A percentile compares a stretch with the other conserved stretches of the same genome.
phyloP scores from a whole-genome alignment of 1,139 yeast species.

The Geotrichum reessii region DNA sequence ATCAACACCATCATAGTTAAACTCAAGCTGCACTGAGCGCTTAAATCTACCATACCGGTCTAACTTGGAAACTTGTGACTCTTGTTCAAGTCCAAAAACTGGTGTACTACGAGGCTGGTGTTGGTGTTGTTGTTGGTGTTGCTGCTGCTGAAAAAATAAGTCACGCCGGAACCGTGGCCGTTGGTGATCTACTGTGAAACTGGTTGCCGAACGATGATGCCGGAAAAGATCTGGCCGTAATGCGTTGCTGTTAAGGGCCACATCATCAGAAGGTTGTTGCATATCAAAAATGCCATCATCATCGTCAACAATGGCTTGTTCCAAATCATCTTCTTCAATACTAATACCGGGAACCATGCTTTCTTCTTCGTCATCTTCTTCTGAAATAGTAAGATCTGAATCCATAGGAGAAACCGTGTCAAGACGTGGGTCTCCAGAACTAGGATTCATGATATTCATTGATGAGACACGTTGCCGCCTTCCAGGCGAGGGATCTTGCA shows the following conservation, averaged over 20 bases:
- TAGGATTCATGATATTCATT: not conserved
- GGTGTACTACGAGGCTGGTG: not conserved
- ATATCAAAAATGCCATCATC: not conserved
- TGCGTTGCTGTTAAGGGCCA: not conserved
- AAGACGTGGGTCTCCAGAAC: not conserved
- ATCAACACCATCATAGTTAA: slow-evolving; percentile 10
- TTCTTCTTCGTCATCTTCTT: slow-evolving; percentile 6
- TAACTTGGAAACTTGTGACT: slow-evolving; percentile 9
- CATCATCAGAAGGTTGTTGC: not conserved
- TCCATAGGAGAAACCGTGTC: slow-evolving; percentile 6
- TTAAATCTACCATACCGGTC: slow-evolving; percentile 17
- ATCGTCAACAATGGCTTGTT: not conserved
- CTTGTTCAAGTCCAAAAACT: slow-evolving; percentile 1
- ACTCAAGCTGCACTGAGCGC: slow-evolving; percentile 9
- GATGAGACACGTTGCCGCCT: not conserved
- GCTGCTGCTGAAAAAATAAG: not conserved
- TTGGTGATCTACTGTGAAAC: not conserved
- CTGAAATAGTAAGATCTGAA: slow-evolving; percentile 11
- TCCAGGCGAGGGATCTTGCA: not conserved
- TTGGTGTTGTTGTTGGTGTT: not conserved
- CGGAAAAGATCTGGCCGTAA: not conserved
- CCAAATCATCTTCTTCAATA: slow-evolving; percentile 7
- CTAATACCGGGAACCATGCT: slow-evolving; percentile 5
- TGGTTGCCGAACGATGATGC: slow-evolving; percentile 3
- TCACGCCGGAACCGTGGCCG: not conserved